A percentile compares a stretch with the other conserved stretches of the same genome.
These are phyloP conservation scores for Petrea volubilis DNA, from an alignment of 257 asterid genomes.

Conservation along the genomic window DNA sequence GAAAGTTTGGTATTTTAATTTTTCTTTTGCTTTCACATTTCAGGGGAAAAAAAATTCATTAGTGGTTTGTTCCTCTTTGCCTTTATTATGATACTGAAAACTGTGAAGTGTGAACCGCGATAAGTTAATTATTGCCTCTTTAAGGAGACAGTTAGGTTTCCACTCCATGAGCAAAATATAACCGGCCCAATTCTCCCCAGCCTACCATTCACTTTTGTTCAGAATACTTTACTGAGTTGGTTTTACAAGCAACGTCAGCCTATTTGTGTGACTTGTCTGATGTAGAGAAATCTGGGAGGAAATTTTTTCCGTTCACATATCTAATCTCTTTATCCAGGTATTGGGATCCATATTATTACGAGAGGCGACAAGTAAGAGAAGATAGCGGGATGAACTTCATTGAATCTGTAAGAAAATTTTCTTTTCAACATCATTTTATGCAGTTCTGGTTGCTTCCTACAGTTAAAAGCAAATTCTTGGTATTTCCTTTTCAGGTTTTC, in stretches of 20 bases:
- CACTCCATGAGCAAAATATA: too few relatives aligned
- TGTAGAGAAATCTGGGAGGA: background rate
- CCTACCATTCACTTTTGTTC: background rate
- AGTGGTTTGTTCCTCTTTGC: too few relatives aligned
- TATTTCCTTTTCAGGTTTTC: slow-evolving; percentile 65
- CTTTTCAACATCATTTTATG: slow-evolving; percentile 11
- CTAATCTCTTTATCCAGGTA: slow-evolving; percentile 55
- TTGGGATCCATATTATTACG: slow-evolving; percentile 95
- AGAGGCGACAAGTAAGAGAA: slow-evolving; percentile 61
- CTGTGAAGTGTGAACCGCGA: too few relatives aligned
- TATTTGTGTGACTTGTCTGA: slow-evolving; percentile 11
- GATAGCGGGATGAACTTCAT: slow-evolving; percentile 82
- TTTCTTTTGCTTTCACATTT: too few relatives aligned
- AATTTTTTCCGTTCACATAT: slow-evolving; percentile 17
- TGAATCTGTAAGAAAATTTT: slow-evolving; percentile 77
- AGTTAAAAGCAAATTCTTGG: background rate
- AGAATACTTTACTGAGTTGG: slow-evolving; percentile 15
- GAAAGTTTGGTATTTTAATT: too few relatives aligned
- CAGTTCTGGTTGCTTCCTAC: slow-evolving; percentile 23
- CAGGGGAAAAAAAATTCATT: too few relatives aligned
- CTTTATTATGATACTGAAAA: background rate
- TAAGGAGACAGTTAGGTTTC: too few relatives aligned
- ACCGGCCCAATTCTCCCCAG: background rate
- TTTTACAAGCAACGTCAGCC: slow-evolving; percentile 18
- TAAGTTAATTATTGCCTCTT: too few relatives aligned